Evolutionary conservation across 2,329 filamentous ascomycete genomes (phyloP).

Genomic region (Mariannaea sp.): DNA sequence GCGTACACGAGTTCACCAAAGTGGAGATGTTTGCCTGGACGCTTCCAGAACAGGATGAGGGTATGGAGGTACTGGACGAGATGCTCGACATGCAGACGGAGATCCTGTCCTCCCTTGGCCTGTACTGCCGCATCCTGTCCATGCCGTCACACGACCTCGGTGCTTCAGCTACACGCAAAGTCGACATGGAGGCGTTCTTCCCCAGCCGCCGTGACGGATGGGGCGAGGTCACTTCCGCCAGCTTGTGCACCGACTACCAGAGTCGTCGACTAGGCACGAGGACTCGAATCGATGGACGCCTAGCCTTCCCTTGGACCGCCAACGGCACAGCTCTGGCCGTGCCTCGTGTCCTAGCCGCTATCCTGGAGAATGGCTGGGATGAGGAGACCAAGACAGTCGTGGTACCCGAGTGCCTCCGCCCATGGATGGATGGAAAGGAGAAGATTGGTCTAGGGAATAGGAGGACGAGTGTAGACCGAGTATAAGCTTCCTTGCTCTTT

Average conservation of each 20-base stretch:
- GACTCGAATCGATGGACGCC: constrained; percentile 60
- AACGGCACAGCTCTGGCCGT: constrained; percentile 95
- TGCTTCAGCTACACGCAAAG: constrained; percentile 83
- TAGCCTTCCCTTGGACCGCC: constrained; percentile 82
- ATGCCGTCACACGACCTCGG: constrained; percentile 92
- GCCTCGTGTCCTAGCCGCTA: constrained; percentile 83
- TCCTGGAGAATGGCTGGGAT: constrained; percentile 91
- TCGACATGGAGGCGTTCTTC: constrained; percentile 94
- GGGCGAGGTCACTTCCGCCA: constrained; percentile 91
- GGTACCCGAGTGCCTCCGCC: constrained; percentile 78
- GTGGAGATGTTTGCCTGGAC: constrained; percentile 98
- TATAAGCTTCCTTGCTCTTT: too few species aligned
- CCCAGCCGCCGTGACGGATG: constrained; percentile 75
- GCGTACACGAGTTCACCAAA: constrained; percentile 98
- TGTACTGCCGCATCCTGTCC: constrained; percentile 87
- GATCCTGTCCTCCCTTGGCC: constrained; percentile 75
- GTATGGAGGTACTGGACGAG: constrained; percentile 74
- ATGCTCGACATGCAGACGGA: constrained; percentile 86
- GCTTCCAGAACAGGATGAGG: constrained; percentile 54
- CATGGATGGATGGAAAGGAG: constrained; percentile 81
- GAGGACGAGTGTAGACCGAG: constrained; percentile 37
- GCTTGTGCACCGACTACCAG: constrained; percentile 95
- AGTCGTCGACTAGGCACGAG: constrained; percentile 79
- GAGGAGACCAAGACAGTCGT: constrained; percentile 67
- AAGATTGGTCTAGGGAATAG: constrained; percentile 57